Percentiles rank a stretch among this genome's conserved stretches.
Evolutionary conservation across 2,329 filamentous ascomycete species (phyloP).

Genomic region (Verticillium dahliae): DNA sequence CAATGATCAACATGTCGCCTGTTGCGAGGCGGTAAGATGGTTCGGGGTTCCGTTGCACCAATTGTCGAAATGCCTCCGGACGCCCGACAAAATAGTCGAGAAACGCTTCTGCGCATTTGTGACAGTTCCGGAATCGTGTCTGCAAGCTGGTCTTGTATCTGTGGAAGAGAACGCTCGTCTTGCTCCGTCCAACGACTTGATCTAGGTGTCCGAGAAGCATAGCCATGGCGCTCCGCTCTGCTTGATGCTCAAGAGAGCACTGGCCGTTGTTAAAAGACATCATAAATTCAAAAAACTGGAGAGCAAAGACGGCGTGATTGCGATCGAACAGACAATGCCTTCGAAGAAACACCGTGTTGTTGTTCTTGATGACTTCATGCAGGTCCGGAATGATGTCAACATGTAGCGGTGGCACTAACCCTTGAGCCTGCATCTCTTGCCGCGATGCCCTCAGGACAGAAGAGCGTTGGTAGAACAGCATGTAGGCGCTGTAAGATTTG

Average conservation of each 20-base stretch:
- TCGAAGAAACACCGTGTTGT: conserved; percentile 69
- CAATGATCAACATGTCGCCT: conserved; percentile 42
- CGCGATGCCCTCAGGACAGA: conserved; percentile 54
- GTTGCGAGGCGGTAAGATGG: conserved; percentile 45
- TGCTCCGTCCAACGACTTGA: conserved; percentile 66
- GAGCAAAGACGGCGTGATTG: conserved; percentile 61
- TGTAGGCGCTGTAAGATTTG: conserved; percentile 86
- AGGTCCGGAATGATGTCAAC: conserved; percentile 37
- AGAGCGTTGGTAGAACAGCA: conserved; percentile 91
- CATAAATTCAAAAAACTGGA: conserved; percentile 48
- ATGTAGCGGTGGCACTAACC: conserved; percentile 18
- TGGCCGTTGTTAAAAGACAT: conserved; percentile 32
- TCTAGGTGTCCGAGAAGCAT: conserved; percentile 62
- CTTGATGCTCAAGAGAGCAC: conserved; percentile 39
- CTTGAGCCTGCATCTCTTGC: conserved; percentile 29
- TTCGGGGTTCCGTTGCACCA: conserved; percentile 58
- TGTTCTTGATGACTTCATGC: conserved; percentile 55
- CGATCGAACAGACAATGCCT: conserved; percentile 76
- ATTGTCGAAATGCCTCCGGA: conserved; percentile 51
- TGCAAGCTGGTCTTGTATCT: conserved; percentile 43
- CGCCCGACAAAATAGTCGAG: conserved; percentile 55
- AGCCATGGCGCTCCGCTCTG: conserved; percentile 45
- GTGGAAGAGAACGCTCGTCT: conserved; percentile 59
- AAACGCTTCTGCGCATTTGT: conserved; percentile 50
- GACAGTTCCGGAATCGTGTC: conserved; percentile 41